These are phyloP conservation scores for Panicum virgatum DNA, from an alignment of 202 grass and related monocot species.

Conservation along the genomic window DNA sequence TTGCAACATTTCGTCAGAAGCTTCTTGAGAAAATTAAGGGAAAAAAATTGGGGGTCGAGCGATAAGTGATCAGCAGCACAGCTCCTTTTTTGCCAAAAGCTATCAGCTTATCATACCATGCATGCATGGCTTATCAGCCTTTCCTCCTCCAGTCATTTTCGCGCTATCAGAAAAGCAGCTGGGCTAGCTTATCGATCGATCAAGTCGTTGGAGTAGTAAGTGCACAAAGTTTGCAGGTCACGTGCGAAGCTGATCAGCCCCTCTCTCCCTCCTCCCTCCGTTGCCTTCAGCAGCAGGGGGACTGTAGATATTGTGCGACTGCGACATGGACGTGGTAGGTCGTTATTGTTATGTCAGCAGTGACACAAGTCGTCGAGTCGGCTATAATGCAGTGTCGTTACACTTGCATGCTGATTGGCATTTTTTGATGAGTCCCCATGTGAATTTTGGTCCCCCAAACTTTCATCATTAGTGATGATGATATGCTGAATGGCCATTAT, in stretches of 20 bases:
- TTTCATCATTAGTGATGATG: background rate
- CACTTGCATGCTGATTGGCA: no score
- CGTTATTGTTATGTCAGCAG: conserved; percentile 44
- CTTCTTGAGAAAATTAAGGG: background rate
- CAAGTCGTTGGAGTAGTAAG: conserved; percentile 37
- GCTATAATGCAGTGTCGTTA: background rate
- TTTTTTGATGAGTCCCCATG: background rate
- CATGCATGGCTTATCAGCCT: conserved; percentile 42
- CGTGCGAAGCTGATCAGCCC: background rate
- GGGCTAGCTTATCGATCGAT: background rate
- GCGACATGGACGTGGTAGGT: conserved; percentile 16
- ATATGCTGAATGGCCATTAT: no score
- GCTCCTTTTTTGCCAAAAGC: conserved; percentile 33
- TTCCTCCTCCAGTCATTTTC: conserved; percentile 6
- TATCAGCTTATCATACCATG: conserved; percentile 48
- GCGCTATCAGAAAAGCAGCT: background rate
- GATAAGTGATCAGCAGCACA: conserved; percentile 33
- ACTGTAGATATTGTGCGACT: conserved; percentile 30
- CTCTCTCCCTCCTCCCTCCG: background rate
- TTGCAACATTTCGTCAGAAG: background rate
- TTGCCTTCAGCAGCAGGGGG: conserved; percentile 12
- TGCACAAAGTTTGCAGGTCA: conserved; percentile 39
- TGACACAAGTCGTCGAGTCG: conserved; percentile 18
- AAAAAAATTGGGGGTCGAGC: background rate
- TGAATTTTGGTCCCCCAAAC: background rate